Evolutionary conservation across 2,329 filamentous ascomycete genomes (phyloP), one percentile per base, ranked within the genome.

Genomic region (Magnaporthiopsis incrustans): DNA sequence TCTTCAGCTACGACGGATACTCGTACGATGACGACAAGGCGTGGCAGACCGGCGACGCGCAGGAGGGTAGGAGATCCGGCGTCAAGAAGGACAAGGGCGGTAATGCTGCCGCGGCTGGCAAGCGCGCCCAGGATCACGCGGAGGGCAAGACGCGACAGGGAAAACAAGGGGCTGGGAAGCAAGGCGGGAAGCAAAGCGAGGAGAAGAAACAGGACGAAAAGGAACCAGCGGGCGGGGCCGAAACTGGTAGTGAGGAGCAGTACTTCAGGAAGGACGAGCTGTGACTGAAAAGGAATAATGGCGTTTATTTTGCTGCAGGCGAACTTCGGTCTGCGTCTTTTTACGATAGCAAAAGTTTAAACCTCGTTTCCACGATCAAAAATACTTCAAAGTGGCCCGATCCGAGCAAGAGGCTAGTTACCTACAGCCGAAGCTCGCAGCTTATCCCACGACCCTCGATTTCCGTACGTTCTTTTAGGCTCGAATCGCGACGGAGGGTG

Each of bases 251-350:
- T 64, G 74, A 84, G 67, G 80, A 84, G 60, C 66, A 65, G 38
- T 69, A 69, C 33, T 70, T 79, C 70, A 79, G 44, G 22, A 53
- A 81, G 72, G 79, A 87, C 69, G 79, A 85, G 65, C 71, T 85
- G 68, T 84, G 76, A 72, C 25, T 14, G 57, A 57, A 30, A 11
- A n/a, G 22, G 7, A 11, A 3, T 53, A 18, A 6, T 6, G 6
- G 6, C 5, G 22, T 8, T 18, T 18, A 22, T 2, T 22, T 18
- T 50, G 38, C 15, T 22, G 15, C 4, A 50, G 22, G 22, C 1
- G 4, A 8, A 8, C 8, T 18, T 22, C 22, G 18, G 38, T 50
- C 11, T 14, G 33, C 11, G 33, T 35, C 33, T 12, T 35, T 35
- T 35, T 14, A 35, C 12, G 11, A 14, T 35, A 35, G 33, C 33